A percentile compares a stretch with the other conserved stretches of the same genome.
Conservation (phyloP, 2,329 filamentous ascomycete species). For the Leptographium flavum region DNA sequence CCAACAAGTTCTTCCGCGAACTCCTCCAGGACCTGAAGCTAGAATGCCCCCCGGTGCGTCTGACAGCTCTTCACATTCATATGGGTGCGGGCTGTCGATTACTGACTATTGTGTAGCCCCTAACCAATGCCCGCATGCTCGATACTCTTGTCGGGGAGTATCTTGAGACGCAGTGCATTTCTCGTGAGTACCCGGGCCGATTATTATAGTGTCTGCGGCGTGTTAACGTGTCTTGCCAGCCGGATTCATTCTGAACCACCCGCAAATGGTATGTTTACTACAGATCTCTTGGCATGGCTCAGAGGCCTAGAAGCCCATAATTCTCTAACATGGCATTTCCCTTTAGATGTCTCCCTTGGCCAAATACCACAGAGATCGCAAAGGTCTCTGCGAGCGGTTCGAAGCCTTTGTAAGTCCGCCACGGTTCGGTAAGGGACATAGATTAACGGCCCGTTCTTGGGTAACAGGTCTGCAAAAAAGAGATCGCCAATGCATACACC, state of each 20-base stretch:
- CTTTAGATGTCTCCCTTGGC: constrained; percentile 74
- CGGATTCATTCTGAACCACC: constrained; percentile 13
- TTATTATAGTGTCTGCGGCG: background rate
- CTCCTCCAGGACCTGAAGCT: constrained; percentile 82
- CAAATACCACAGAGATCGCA: constrained; percentile 75
- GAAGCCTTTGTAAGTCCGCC: constrained; percentile 53
- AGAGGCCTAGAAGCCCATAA: background rate
- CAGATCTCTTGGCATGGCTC: background rate
- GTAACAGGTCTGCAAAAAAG: constrained; percentile 68
- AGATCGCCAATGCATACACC: constrained; percentile 93
- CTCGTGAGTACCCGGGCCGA: constrained; percentile 3
- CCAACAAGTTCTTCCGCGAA: constrained; percentile 71
- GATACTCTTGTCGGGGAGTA: constrained; percentile 91
- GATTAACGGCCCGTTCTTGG: background rate
- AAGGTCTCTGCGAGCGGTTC: constrained; percentile 89
- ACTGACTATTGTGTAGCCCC: constrained; percentile 31
- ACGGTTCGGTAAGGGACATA: background rate
- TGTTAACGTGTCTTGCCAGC: constrained; percentile 4
- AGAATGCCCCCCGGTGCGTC: constrained; percentile 54
- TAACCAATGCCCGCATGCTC: constrained; percentile 91
- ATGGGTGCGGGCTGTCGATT: too few relatives aligned
- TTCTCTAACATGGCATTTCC: background rate
- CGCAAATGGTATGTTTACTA: constrained; percentile 9
- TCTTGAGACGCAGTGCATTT: constrained; percentile 70
- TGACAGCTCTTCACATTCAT: background rate